Conservation (phyloP, 768 basidiomycete genomes). For the Lentinula boryana region DNA sequence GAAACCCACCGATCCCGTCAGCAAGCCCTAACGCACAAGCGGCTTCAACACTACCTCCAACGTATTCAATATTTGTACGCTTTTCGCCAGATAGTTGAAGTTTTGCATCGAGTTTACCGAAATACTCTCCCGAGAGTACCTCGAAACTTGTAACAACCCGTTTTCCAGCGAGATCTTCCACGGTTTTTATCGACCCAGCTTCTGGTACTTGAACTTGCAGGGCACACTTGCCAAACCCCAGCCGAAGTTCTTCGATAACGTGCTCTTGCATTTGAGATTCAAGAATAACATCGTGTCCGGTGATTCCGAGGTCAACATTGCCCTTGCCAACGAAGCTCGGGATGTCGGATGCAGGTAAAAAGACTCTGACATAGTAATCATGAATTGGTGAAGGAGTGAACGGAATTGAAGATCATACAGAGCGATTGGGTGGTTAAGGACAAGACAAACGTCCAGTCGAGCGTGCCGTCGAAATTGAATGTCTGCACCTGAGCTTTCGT, state of each 20-base stretch:
- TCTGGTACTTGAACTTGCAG: constrained; percentile 92
- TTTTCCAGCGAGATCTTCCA: constrained; percentile 83
- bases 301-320: constrained; percentile 94
- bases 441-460: constrained; percentile 90
- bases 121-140: constrained; percentile 77
- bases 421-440: constrained; percentile 87
- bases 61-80: constrained; percentile 85
- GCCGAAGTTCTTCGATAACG: constrained; percentile 73
- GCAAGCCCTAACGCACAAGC: constrained; percentile 95
- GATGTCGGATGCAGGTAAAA: constrained; percentile 95
- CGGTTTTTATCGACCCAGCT: constrained; percentile 53
- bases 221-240: constrained; percentile 90
- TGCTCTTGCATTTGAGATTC: constrained; percentile 78
- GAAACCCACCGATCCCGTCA: constrained; percentile 83
- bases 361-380: constrained; percentile 53
- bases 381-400: background rate
- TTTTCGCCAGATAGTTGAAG: constrained; percentile 45
- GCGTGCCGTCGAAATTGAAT: constrained; percentile 88
- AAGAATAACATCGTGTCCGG: constrained; percentile 95
- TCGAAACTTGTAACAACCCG: constrained; percentile 95
- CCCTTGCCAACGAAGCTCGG: constrained; percentile 98
- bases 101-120: constrained; percentile 55
- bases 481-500: constrained; percentile 66
- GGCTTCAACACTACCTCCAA: constrained; percentile 97
- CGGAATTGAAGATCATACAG: constrained; percentile 51